Percentiles rank a stretch among this genome's conserved stretches.
These are phyloP conservation scores for Venturia nashicola DNA, from an alignment of 2,329 filamentous ascomycete species.

Conservation along the genomic window DNA sequence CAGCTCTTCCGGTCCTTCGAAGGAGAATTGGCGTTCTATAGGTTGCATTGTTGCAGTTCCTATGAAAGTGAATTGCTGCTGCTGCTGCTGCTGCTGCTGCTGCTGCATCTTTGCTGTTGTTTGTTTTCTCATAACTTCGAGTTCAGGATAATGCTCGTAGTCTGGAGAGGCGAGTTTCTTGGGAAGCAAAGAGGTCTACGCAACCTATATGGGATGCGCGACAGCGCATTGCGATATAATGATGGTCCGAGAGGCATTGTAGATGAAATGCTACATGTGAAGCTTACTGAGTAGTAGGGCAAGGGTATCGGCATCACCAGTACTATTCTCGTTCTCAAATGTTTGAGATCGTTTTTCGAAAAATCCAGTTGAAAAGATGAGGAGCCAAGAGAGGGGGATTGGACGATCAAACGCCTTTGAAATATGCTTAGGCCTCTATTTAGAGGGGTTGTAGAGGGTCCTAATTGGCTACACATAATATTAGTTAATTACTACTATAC, in stretches of 20 bases:
- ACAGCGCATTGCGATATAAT: background rate
- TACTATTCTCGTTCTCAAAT: no score
- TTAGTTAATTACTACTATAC: no score
- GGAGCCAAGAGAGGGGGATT: no score
- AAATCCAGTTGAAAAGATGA: no score
- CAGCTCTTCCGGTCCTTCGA: background rate
- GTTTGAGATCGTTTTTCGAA: no score
- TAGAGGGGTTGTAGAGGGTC: no score
- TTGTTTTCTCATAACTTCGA: background rate
- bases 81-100: background rate
- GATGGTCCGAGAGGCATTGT: background rate
- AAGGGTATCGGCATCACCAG: background rate
- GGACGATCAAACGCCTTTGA: no score
- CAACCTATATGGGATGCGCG: background rate
- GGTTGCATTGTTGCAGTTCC: background rate
- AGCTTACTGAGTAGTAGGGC: background rate
- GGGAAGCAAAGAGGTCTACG: background rate
- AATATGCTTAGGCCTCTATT: no score
- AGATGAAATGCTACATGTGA: background rate
- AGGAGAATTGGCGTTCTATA: background rate
- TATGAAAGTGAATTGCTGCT: background rate
- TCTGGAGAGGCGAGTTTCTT: background rate
- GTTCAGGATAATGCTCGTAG: background rate
- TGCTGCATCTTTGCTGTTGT: background rate
- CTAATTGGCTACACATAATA: no score